Percentiles rank a stretch among this genome's conserved stretches.
These are phyloP conservation scores for Ephemerocybe angulata DNA, from an alignment of 768 basidiomycete species.

Conservation along the genomic window DNA sequence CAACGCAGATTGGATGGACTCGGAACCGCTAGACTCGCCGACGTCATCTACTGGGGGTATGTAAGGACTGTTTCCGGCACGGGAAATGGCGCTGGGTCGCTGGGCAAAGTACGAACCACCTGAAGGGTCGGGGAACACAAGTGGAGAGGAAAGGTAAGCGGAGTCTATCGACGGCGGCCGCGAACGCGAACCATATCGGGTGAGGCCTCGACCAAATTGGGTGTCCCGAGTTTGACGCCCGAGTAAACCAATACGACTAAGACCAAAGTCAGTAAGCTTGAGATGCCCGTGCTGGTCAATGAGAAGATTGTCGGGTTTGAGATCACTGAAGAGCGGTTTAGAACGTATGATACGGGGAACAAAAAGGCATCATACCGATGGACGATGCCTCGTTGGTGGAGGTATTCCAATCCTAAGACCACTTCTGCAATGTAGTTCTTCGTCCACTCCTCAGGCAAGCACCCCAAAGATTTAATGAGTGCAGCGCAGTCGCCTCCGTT, in stretches of 20 bases:
- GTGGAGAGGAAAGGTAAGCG: constrained; percentile 72
- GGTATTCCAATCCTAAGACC: constrained; percentile 89
- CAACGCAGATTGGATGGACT: constrained; percentile 59
- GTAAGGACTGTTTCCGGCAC: constrained; percentile 63
- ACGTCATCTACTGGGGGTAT: constrained; percentile 72
- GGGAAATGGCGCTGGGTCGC: constrained; percentile 55
- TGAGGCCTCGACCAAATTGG: constrained; percentile 43
- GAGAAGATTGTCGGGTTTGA: constrained; percentile 97
- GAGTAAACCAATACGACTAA: constrained; percentile 95
- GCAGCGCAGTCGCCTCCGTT: constrained; percentile 98
- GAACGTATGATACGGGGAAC: constrained; percentile 1
- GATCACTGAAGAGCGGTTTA: constrained; percentile 68
- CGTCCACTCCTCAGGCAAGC: constrained; percentile 94
- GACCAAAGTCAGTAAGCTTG: constrained; percentile 96
- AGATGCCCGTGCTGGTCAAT: constrained; percentile 96
- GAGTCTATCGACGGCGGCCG: constrained; percentile 82
- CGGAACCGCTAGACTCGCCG: constrained; percentile 84
- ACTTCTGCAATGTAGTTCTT: constrained; percentile 96
- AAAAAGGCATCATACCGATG: constrained; percentile 70
- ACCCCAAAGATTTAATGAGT: constrained; percentile 92
- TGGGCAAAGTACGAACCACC: constrained; percentile 81
- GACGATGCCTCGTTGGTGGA: constrained; percentile 93
- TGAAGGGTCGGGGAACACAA: constrained; percentile 54
- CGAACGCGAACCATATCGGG: constrained; percentile 65
- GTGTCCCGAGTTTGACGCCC: constrained; percentile 89